These are phyloP conservation scores for Buxus sempervirens DNA, from an alignment of 164 flowering plant species.

Conservation along the genomic window DNA sequence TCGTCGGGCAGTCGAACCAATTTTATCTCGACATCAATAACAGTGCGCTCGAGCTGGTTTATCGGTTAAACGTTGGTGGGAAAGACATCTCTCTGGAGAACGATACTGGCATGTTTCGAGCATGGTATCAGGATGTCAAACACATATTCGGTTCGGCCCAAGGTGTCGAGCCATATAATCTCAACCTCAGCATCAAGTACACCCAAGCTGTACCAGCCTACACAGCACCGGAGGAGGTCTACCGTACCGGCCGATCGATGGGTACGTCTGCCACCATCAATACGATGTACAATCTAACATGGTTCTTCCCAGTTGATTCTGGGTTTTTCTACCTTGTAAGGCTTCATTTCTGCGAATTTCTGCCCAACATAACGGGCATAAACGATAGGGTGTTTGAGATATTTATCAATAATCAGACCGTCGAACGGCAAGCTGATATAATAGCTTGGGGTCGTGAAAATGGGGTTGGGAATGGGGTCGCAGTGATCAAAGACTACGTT, in stretches of 20 bases:
- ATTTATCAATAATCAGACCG: constrained; percentile 3
- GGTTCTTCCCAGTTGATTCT: constrained; percentile 21
- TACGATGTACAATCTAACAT: constrained; percentile 5
- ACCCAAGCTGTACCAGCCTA: constrained; percentile 1
- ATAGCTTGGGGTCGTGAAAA: constrained; percentile 6
- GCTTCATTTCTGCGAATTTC: not conserved
- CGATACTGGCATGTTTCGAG: constrained; percentile 21
- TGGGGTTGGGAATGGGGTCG: not conserved
- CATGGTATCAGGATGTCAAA: constrained; percentile 12
- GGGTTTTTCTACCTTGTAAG: too few relatives aligned
- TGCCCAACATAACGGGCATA: not conserved
- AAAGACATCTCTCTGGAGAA: not conserved
- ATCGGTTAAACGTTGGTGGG: constrained; percentile 24
- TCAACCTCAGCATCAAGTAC: not conserved
- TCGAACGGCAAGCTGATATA: constrained; percentile 2
- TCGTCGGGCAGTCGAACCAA: too few relatives aligned
- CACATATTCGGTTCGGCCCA: not conserved
- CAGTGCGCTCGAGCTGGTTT: not conserved
- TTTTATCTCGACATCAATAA: too few relatives aligned
- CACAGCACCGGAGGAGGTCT: constrained; percentile 16
- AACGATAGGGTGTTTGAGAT: constrained; percentile 4
- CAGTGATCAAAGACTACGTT: constrained; percentile 10
- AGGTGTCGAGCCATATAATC: not conserved
- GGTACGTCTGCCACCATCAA: not conserved
- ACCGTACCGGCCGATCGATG: constrained; percentile 10